A percentile compares a stretch with the other conserved stretches of the same genome.
These are phyloP conservation scores for Pisolithus orientalis DNA, from an alignment of 768 basidiomycete species.

Conservation along the genomic window DNA sequence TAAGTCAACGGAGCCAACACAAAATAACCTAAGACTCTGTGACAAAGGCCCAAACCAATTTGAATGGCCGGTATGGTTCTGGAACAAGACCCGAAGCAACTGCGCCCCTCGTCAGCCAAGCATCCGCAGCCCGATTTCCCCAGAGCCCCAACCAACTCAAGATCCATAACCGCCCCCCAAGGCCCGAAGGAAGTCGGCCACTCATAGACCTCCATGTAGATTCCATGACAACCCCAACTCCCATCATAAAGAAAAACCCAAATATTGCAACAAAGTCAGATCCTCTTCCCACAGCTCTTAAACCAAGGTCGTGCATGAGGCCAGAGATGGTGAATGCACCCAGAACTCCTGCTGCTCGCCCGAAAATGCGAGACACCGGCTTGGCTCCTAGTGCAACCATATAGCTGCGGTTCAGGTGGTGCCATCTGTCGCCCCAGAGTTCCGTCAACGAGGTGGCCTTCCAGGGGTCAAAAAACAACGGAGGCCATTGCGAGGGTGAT, in stretches of 20 bases:
- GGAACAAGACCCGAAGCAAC: not conserved
- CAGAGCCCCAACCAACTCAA: slow-evolving; percentile 40
- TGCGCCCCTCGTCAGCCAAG: slow-evolving; percentile 4
- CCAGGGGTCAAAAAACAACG: slow-evolving; percentile 50
- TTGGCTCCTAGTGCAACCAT: slow-evolving; percentile 44
- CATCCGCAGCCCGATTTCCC: slow-evolving; percentile 42
- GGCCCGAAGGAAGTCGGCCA: slow-evolving; percentile 38
- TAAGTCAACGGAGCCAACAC: too few relatives aligned
- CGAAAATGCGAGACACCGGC: slow-evolving; percentile 36
- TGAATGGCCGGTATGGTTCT: not conserved
- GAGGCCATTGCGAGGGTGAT: slow-evolving; percentile 48
- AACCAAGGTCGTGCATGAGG: slow-evolving; percentile 45
- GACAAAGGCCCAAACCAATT: slow-evolving; percentile 24
- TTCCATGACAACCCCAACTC: slow-evolving; percentile 46
- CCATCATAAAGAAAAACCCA: slow-evolving; percentile 51
- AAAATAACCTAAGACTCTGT: too few relatives aligned
- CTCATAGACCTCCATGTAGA: slow-evolving; percentile 34
- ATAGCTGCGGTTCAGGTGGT: slow-evolving; percentile 51
- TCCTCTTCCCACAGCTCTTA: slow-evolving; percentile 56
- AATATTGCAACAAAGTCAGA: slow-evolving; percentile 35
- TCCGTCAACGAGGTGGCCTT: slow-evolving; percentile 44
- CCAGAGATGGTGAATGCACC: slow-evolving; percentile 53
- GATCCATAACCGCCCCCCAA: slow-evolving; percentile 45
- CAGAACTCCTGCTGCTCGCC: slow-evolving; percentile 41
- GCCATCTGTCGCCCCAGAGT: slow-evolving; percentile 58